These are phyloP conservation scores for Galerina sulciceps DNA, from an alignment of 768 basidiomycete genomes.

Conservation along the genomic window DNA sequence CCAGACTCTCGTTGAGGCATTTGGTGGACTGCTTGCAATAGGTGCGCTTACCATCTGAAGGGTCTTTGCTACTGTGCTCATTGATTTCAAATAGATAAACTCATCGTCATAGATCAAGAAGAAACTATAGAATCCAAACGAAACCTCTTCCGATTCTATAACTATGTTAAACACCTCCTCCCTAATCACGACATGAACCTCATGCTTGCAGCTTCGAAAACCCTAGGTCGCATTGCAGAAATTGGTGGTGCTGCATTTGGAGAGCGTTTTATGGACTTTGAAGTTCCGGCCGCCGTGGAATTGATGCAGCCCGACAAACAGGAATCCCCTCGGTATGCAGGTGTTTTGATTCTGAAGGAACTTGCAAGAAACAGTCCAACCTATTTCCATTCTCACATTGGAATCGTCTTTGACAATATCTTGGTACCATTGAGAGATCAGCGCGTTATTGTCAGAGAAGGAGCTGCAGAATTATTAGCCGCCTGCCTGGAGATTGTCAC, in stretches of 20 bases:
- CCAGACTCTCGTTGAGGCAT: constrained; percentile 75
- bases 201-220: constrained; percentile 94
- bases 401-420: constrained; percentile 90
- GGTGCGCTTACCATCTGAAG: constrained; percentile 49
- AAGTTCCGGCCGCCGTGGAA: constrained; percentile 84
- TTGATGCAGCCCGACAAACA: constrained; percentile 78
- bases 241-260: constrained; percentile 85
- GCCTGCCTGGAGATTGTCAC: constrained; percentile 90
- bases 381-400: constrained; percentile 88
- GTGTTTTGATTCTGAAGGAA: constrained; percentile 93
- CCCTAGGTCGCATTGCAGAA: constrained; percentile 83
- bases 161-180: constrained; percentile 91
- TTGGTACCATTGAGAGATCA: constrained; percentile 88
- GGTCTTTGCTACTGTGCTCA: neutral
- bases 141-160: constrained; percentile 85
- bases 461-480: constrained; percentile 91
- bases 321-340: constrained; percentile 89
- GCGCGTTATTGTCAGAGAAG: constrained; percentile 89
- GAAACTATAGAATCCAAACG: constrained; percentile 82
- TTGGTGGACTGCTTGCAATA: constrained; percentile 88
- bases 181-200: constrained; percentile 91
- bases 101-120: constrained; percentile 78
- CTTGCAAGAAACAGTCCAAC: constrained; percentile 87
- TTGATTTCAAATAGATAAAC: constrained; percentile 51
- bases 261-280: constrained; percentile 87